Percentiles rank a stretch among this genome's conserved stretches.
Evolutionary conservation across 2,329 filamentous ascomycete species (phyloP).

Genomic region (Beauveria brongniartii): DNA sequence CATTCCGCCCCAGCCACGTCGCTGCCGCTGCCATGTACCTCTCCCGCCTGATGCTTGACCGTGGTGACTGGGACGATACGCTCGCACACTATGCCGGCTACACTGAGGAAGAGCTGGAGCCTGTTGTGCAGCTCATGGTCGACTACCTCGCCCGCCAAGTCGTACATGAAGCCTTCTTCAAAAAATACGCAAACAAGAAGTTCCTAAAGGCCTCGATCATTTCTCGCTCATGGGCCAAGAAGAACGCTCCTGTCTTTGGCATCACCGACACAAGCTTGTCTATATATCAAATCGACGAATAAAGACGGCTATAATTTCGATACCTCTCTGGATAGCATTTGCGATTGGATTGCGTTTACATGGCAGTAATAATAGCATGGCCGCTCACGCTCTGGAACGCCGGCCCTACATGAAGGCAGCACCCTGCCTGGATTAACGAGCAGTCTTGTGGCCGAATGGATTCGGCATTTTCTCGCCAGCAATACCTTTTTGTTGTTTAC

Average conservation of each 20-base stretch:
- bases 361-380: constrained; percentile 24
- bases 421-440: constrained; percentile 19
- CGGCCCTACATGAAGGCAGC: constrained; percentile 11
- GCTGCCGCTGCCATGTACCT: constrained; percentile 94
- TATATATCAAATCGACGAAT: constrained; percentile 37
- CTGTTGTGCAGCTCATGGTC: constrained; percentile 88
- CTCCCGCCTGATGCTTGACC: constrained; percentile 79
- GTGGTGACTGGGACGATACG: constrained; percentile 86
- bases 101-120: constrained; percentile 83
- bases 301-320: constrained; percentile 11
- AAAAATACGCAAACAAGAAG: constrained; percentile 99
- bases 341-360: constrained; percentile 26
- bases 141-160: constrained; percentile 91
- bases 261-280: constrained; percentile 42
- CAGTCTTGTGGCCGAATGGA: constrained; percentile 19
- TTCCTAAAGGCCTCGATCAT: constrained; percentile 95
- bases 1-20: constrained; percentile 79
- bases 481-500: constrained; percentile 25
- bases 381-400: constrained; percentile 10
- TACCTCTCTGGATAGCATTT: constrained; percentile 13
- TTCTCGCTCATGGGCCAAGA: constrained; percentile 89
- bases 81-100: constrained; percentile 90
- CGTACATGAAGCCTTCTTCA: constrained; percentile 95
- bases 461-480: constrained; percentile 18
- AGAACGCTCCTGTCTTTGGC: constrained; percentile 53